A percentile compares a stretch with the other conserved stretches of the same genome.
Conservation (phyloP, 768 basidiomycete genomes). For the Clavaria fumosa region DNA sequence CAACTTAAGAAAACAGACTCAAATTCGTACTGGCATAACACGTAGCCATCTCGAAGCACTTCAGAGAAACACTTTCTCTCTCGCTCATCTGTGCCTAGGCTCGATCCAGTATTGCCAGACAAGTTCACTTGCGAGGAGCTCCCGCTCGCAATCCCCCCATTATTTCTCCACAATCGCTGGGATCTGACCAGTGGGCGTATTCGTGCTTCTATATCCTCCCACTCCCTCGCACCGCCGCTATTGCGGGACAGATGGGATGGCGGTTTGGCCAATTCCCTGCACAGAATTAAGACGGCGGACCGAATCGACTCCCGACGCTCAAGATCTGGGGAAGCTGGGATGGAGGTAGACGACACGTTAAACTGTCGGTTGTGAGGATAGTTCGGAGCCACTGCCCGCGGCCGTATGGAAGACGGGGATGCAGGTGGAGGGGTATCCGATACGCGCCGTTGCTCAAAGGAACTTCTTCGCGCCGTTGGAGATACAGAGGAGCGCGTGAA, state of each 20-base stretch:
- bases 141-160: conserved; percentile 24
- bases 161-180: conserved; percentile 68
- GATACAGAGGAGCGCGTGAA: conserved; percentile 22
- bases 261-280: conserved; percentile 49
- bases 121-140: conserved; percentile 22
- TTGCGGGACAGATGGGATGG: conserved; percentile 38
- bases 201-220: conserved; percentile 63
- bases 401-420: conserved; percentile 24
- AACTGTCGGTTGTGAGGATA: conserved; percentile 40
- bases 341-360: conserved; percentile 45
- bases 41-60: conserved; percentile 67
- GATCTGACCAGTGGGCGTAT: conserved; percentile 43
- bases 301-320: conserved; percentile 58
- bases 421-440: conserved; percentile 23
- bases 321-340: conserved; percentile 32
- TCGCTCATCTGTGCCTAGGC: conserved; percentile 52
- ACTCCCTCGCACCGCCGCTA: conserved; percentile 37
- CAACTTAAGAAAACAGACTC: conserved; percentile 10
- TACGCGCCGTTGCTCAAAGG: too few relatives aligned
- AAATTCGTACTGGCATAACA: conserved; percentile 77
- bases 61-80: conserved; percentile 63
- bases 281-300: conserved; percentile 43
- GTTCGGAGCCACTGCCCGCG: conserved; percentile 31
- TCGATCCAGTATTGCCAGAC: conserved; percentile 25
- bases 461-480: too few relatives aligned